A percentile compares a stretch with the other conserved stretches of the same genome.
Evolutionary conservation across 2,329 filamentous ascomycete genomes (phyloP).

Genomic region (Sordariomycetes sp.): DNA sequence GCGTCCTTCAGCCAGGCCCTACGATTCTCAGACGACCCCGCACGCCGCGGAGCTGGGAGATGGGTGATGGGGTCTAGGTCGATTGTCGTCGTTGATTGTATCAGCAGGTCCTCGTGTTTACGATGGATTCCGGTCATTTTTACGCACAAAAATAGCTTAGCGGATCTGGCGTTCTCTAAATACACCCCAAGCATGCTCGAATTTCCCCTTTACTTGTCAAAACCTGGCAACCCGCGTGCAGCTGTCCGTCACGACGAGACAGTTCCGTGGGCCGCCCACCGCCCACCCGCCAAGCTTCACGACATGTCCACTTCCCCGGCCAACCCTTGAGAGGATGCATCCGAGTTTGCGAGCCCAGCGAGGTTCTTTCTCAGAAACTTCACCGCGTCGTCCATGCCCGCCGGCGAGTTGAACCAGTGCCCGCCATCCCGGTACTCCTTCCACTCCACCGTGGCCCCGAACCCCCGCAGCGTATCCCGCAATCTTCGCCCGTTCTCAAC

Average conservation of each 20-base stretch:
- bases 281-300: no score
- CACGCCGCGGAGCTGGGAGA: conserved; percentile 7
- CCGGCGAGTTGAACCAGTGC: conserved; percentile 29
- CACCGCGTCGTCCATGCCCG: conserved; percentile 26
- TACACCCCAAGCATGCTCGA: no score
- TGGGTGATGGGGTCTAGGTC: neutral
- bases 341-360: neutral
- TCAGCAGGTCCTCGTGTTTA: no score
- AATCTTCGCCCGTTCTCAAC: conserved; percentile 21
- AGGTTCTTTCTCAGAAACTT: conserved; percentile 15
- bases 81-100: neutral
- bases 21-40: conserved; percentile 15
- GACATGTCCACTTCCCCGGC: no score
- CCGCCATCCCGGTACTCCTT: conserved; percentile 26
- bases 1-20: conserved; percentile 17
- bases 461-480: conserved; percentile 17
- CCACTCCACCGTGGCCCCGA: conserved; percentile 24
- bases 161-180: no score
- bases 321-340: neutral
- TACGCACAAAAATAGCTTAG: no score
- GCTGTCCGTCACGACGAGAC: no score
- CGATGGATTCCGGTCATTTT: no score
- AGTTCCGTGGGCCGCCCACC: no score
- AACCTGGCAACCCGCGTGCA: no score
- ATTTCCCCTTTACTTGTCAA: no score